Conservation (phyloP, 495 filamentous ascomycete genomes). For the Copromyces sp. region DNA sequence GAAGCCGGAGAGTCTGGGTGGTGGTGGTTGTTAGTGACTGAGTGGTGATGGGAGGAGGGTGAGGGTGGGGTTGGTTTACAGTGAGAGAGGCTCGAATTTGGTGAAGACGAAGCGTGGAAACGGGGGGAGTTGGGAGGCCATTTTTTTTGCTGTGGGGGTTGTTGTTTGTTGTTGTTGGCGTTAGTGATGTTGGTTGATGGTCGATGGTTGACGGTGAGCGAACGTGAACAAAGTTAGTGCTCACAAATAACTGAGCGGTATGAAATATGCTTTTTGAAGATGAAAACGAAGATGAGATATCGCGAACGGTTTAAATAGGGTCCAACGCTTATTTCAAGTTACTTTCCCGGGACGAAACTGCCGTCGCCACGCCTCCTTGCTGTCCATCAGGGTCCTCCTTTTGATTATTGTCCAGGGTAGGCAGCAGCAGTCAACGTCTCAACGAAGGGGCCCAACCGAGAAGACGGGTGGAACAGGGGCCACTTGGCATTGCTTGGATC, state of each 20-base stretch:
- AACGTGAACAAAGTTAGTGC: not conserved
- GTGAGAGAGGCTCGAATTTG: constrained; percentile 56
- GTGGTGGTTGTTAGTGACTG: not conserved
- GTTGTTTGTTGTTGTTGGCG: not conserved
- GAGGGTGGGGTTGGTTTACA: constrained; percentile 34
- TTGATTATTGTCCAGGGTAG: not conserved
- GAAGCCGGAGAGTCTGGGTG: constrained; percentile 43
- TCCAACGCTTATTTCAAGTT: not conserved
- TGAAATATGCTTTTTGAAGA: not conserved
- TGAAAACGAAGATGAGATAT: not conserved
- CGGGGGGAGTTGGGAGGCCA: constrained; percentile 42
- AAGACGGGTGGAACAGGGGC: not conserved
- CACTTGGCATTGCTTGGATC: not conserved
- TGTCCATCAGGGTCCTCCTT: not conserved
- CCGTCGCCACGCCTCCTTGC: not conserved
- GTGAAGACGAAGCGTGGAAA: constrained; percentile 47
- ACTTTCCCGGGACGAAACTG: not conserved
- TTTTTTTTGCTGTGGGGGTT: constrained; percentile 10
- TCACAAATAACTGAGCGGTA: not conserved
- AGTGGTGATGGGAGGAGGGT: not conserved
- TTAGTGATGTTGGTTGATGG: not conserved
- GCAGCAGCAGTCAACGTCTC: not conserved
- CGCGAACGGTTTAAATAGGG: not conserved
- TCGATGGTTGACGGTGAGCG: not conserved
- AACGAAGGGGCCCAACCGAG: not conserved